A percentile compares a stretch with the other conserved stretches of the same genome.
Conservation (phyloP, 2,329 filamentous ascomycete species). For the Diaporthe amygdali region DNA sequence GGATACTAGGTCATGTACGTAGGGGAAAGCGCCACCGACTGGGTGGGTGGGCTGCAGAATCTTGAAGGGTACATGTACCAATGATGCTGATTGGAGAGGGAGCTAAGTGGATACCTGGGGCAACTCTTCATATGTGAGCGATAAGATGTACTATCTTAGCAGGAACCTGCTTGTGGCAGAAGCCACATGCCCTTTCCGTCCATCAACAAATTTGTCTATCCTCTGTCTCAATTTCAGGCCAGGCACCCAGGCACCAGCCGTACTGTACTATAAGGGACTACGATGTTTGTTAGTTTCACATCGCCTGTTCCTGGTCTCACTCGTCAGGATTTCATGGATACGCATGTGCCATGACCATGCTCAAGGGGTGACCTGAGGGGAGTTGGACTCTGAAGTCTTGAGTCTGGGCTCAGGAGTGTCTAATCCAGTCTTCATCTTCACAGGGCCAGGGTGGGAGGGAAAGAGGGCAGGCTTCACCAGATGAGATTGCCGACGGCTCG, state of each 20-base stretch:
- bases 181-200: constrained; percentile 19
- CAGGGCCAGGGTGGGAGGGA: background rate
- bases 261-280: background rate
- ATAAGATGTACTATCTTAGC: constrained; percentile 10
- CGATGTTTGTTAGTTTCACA: background rate
- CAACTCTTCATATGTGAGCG: background rate
- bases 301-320: background rate
- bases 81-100: background rate
- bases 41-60: background rate
- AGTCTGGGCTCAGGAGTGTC: too few relatives aligned
- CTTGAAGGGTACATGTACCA: background rate
- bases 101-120: background rate
- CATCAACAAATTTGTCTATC: background rate
- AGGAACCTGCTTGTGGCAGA: background rate
- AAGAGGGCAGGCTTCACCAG: background rate
- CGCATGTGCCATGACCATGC: background rate
- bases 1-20: constrained; percentile 19
- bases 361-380: background rate
- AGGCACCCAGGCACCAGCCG: background rate
- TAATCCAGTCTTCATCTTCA: too few relatives aligned
- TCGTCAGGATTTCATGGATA: background rate
- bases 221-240: background rate
- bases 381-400: background rate
- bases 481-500: constrained; percentile 11
- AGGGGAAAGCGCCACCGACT: constrained; percentile 10